phyloP scores from a whole-genome alignment of 1,284 basidiomycete genomes.

The Farysia itapuensis region DNA sequence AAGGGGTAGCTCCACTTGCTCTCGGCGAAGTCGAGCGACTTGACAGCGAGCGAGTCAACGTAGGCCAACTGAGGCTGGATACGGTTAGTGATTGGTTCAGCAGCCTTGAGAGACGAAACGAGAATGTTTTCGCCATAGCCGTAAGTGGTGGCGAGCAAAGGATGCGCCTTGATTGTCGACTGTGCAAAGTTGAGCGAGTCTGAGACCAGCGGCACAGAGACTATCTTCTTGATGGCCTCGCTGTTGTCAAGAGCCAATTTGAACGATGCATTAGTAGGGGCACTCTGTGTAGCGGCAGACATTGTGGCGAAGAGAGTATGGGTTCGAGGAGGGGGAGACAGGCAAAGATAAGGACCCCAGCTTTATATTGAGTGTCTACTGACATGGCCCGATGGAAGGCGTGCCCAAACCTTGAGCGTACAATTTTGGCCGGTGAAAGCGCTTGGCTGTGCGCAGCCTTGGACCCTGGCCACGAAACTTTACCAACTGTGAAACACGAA shows the following conservation, averaged over 20 bases:
- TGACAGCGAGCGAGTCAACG: constrained; percentile 47
- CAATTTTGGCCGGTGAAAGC: no score
- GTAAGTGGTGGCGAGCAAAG: constrained; percentile 45
- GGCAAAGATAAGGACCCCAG: no score
- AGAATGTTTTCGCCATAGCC: constrained; percentile 44
- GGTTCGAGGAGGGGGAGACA: no score
- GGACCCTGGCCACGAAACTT: no score
- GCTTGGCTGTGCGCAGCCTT: no score
- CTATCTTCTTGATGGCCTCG: constrained; percentile 44
- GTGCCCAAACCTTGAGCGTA: no score
- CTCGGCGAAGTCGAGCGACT: constrained; percentile 54
- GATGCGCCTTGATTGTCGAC: constrained; percentile 48
- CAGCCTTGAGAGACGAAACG: constrained; percentile 38
- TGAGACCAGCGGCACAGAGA: constrained; percentile 47
- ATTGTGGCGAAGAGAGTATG: no score
- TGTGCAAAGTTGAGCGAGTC: constrained; percentile 47
- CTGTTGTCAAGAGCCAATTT: constrained; percentile 39
- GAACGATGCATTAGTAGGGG: constrained; percentile 29
- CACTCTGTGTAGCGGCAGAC: constrained; percentile 37
- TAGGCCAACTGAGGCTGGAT: constrained; percentile 52
- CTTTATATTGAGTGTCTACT: no score
- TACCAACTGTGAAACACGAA: no score
- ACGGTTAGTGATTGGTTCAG: constrained; percentile 47
- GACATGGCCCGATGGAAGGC: no score
- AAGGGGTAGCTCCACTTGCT: constrained; percentile 57